Percentiles rank a stretch among this genome's conserved stretches.
Conservation (phyloP, 202 grass and related monocot species). For the Cymbopogon flexuosus region DNA sequence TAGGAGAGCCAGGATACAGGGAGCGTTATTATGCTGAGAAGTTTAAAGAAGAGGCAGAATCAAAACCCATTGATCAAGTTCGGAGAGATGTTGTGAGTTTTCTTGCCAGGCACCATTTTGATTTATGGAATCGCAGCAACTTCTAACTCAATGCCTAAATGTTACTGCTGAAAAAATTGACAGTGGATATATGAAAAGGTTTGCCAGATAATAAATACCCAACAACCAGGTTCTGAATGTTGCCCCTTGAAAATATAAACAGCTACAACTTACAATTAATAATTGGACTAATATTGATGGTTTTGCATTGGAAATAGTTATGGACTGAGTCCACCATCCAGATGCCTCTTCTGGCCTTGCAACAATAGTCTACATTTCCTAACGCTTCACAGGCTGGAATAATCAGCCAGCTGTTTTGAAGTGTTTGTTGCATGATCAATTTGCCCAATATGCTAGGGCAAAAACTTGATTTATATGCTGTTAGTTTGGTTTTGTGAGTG, state of each 20-base stretch:
- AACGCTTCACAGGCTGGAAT: not conserved
- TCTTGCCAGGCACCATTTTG: not conserved
- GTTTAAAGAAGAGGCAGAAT: conserved; percentile 70
- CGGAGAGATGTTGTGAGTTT: conserved; percentile 93
- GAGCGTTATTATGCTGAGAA: conserved; percentile 88
- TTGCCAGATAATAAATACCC: not conserved
- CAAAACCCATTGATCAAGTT: conserved; percentile 63
- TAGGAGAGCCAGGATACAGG: conserved; percentile 85
- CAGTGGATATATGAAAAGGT: not conserved
- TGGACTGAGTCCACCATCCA: not conserved
- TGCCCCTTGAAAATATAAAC: not conserved
- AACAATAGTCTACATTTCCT: not conserved
- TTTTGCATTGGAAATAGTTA: not conserved
- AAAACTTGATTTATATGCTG: not conserved
- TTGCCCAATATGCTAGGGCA: not conserved
- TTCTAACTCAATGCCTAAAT: conserved; percentile 17
- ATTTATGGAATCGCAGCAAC: conserved; percentile 20
- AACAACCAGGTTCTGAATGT: conserved; percentile 12
- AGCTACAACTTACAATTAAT: not conserved
- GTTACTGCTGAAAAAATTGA: conserved; percentile 12
- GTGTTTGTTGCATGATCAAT: not conserved
- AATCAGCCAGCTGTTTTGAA: not conserved
- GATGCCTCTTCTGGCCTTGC: not conserved
- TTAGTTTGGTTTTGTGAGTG: conserved; percentile 12
- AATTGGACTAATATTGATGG: not conserved